phyloP scores from a whole-genome alignment of 331 rosid species.

The Pyrus hybrid region DNA sequence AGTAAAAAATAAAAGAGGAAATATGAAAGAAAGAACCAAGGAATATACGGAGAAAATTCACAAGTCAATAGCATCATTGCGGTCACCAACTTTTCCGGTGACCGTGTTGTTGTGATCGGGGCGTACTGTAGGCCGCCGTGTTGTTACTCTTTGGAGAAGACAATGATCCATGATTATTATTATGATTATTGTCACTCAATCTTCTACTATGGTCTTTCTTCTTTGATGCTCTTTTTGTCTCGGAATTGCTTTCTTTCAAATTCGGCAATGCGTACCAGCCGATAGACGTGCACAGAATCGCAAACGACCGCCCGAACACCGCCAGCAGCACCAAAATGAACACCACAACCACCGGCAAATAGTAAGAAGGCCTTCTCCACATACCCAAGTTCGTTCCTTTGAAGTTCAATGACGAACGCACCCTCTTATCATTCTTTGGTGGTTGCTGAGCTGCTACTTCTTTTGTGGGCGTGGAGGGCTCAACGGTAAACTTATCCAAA shows the following conservation, averaged over 20 bases:
- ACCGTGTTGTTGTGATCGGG: constrained; percentile 13
- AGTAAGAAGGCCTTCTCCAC: constrained; percentile 45
- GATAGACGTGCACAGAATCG: constrained; percentile 55
- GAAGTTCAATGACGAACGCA: background rate
- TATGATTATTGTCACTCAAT: constrained; percentile 38
- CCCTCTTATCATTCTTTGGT: constrained; percentile 20
- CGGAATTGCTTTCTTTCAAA: constrained; percentile 24
- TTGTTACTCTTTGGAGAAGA: constrained; percentile 28
- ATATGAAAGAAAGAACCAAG: background rate
- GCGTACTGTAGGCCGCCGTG: background rate
- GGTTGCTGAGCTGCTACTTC: background rate
- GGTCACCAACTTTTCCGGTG: constrained; percentile 60
- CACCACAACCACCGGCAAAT: constrained; percentile 45
- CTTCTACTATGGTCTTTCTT: constrained; percentile 29
- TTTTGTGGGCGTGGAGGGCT: constrained; percentile 8
- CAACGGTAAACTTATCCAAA: constrained; percentile 4
- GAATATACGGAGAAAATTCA: background rate
- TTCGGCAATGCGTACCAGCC: constrained; percentile 70
- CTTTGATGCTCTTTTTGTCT: constrained; percentile 13
- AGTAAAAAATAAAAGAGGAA: background rate
- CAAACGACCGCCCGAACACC: constrained; percentile 60
- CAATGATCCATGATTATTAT: constrained; percentile 16
- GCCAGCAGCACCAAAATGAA: constrained; percentile 55
- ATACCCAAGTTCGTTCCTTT: background rate
- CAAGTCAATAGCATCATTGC: background rate